phyloP scores from a whole-genome alignment of 371 early-diverging fungal species.

The Lichtheimia ramosa region DNA sequence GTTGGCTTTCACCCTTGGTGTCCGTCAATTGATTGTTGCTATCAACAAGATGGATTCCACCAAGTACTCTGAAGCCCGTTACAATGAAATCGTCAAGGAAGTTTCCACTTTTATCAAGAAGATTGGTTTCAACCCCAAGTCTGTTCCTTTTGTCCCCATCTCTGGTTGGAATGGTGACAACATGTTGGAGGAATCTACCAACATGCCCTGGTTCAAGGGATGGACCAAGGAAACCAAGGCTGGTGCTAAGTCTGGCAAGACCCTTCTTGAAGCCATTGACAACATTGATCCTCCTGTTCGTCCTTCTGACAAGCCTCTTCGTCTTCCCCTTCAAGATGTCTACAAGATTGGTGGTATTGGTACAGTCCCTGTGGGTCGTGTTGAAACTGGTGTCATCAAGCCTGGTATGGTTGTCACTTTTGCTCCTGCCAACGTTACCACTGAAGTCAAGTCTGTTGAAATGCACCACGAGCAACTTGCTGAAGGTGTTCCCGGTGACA shows the following conservation, averaged over 20 bases:
- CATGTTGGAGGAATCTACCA: slow-evolving; percentile 90
- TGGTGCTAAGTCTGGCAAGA: slow-evolving; percentile 77
- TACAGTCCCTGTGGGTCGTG: too few relatives aligned
- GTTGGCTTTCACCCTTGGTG: slow-evolving; percentile 94
- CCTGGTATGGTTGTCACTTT: too few relatives aligned
- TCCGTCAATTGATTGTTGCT: slow-evolving; percentile 94
- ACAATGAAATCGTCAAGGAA: slow-evolving; percentile 93
- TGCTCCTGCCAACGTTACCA: slow-evolving; percentile 80
- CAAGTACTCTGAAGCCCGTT: slow-evolving; percentile 43
- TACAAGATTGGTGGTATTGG: too few relatives aligned
- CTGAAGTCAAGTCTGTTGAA: slow-evolving; percentile 98
- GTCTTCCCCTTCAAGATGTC: too few relatives aligned
- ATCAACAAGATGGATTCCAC: slow-evolving; percentile 93
- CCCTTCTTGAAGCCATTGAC: slow-evolving; percentile 94
- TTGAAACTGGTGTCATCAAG: too few relatives aligned
- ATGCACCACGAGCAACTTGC: slow-evolving; percentile 96
- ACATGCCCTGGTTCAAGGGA: slow-evolving; percentile 98
- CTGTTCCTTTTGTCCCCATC: slow-evolving; percentile 95
- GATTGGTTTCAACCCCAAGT: slow-evolving; percentile 91
- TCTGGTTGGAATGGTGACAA: slow-evolving; percentile 97
- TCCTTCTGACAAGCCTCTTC: too few relatives aligned
- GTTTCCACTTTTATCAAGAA: slow-evolving; percentile 91
- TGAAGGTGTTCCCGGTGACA: too few relatives aligned
- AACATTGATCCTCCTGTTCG: slow-evolving; percentile 92
- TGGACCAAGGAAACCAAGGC: slow-evolving; percentile 91